Evolutionary conservation across 345 rosid species (phyloP).

Genomic region (Boechera divaricarpa): DNA sequence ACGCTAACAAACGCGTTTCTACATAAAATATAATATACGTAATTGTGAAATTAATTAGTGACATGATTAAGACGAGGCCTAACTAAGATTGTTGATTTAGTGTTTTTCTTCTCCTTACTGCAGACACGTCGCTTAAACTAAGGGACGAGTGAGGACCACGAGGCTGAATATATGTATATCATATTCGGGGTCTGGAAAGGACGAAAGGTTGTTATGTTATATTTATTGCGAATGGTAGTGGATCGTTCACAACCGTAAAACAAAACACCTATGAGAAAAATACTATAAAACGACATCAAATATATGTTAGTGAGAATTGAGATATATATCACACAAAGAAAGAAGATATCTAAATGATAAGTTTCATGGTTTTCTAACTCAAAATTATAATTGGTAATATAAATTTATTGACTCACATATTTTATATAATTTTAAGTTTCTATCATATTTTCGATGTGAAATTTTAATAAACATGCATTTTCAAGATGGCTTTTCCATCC

Average conservation of each 20-base stretch:
- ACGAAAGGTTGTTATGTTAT: not conserved
- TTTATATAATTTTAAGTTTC: too few species aligned
- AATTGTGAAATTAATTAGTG: not conserved
- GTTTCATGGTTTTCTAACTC: too few species aligned
- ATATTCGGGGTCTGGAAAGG: not conserved
- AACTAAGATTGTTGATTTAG: not conserved
- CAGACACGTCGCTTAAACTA: conserved; percentile 33
- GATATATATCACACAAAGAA: too few species aligned
- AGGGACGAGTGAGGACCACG: conserved; percentile 41
- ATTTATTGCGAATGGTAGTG: conserved; percentile 19
- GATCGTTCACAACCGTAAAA: conserved; percentile 4
- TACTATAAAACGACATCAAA: too few species aligned
- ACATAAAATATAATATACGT: not conserved
- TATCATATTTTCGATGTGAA: too few species aligned
- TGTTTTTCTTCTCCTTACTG: not conserved
- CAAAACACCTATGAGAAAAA: not conserved
- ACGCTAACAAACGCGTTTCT: not conserved
- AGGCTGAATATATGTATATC: conserved; percentile 10
- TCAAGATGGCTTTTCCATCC: too few species aligned
- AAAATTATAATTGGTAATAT: too few species aligned
- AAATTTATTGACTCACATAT: too few species aligned
- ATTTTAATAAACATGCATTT: too few species aligned
- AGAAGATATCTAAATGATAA: too few species aligned
- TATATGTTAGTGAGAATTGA: too few species aligned
- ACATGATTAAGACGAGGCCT: not conserved